phyloP scores from a whole-genome alignment of 2,329 filamentous ascomycete genomes.

The Nothopassalora personata region DNA sequence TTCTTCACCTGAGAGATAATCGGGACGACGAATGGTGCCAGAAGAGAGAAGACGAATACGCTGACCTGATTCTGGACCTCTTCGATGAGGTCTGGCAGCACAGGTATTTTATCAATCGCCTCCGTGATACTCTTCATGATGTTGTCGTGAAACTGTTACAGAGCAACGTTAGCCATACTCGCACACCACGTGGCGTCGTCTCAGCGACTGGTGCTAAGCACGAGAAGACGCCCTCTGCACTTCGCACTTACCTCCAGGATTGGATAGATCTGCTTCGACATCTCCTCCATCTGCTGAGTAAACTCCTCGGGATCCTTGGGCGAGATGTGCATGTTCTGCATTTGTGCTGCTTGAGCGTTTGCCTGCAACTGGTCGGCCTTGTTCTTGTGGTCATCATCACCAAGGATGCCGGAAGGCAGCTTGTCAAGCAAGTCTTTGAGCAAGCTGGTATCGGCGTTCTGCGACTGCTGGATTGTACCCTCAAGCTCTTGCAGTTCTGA shows the following conservation, averaged over 20 bases:
- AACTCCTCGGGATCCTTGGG: constrained; percentile 80
- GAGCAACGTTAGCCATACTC: neutral
- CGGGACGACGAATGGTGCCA: constrained; percentile 82
- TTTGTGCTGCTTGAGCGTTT: constrained; percentile 68
- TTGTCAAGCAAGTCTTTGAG: constrained; percentile 75
- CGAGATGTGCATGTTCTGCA: constrained; percentile 67
- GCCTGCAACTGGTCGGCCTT: constrained; percentile 75
- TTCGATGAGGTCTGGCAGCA: constrained; percentile 78
- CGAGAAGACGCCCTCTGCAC: neutral
- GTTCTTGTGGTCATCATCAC: constrained; percentile 65
- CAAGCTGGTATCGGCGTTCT: constrained; percentile 63
- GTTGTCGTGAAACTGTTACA: constrained; percentile 67
- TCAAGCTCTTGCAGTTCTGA: constrained; percentile 87
- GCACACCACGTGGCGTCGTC: neutral
- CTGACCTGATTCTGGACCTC: constrained; percentile 83
- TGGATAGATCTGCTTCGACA: constrained; percentile 77
- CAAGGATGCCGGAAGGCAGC: constrained; percentile 75
- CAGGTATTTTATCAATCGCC: constrained; percentile 77
- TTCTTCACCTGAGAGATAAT: constrained; percentile 81
- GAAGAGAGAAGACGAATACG: constrained; percentile 83
- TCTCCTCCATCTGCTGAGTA: constrained; percentile 66
- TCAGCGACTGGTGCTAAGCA: neutral
- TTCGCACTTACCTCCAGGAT: constrained; percentile 57
- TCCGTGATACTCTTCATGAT: constrained; percentile 73
- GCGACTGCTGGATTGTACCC: constrained; percentile 63